phyloP scores from a whole-genome alignment of 192 early-diverging fungal species.

The Coemansia sp. region DNA sequence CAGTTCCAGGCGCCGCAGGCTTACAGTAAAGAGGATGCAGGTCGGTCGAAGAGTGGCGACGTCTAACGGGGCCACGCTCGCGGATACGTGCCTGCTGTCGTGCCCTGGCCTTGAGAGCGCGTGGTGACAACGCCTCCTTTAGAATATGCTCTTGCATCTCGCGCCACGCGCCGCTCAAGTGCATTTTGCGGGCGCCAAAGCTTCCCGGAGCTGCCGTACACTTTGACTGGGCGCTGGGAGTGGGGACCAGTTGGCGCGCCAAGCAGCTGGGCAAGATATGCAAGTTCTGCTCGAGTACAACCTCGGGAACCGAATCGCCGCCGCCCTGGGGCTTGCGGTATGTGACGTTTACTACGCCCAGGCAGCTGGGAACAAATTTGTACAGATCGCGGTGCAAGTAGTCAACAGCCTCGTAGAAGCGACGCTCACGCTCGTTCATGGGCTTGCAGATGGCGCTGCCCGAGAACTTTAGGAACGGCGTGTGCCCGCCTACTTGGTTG shows the following conservation, averaged over 20 bases:
- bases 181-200: slow-evolving; percentile 54
- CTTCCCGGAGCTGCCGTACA: slow-evolving; percentile 52
- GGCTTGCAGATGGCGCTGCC: slow-evolving; percentile 98
- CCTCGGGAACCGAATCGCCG: slow-evolving; percentile 56
- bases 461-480: slow-evolving; percentile 92
- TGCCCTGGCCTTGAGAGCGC: slow-evolving; percentile 74
- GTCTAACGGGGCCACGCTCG: slow-evolving; percentile 42
- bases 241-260: slow-evolving; percentile 44
- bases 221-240: slow-evolving; percentile 28
- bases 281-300: slow-evolving; percentile 88
- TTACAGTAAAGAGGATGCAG: slow-evolving; percentile 45
- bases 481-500: slow-evolving; percentile 97
- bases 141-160: slow-evolving; percentile 86
- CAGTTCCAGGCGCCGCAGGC: slow-evolving; percentile 8
- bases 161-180: slow-evolving; percentile 63
- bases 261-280: slow-evolving; percentile 81
- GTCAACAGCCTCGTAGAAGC: slow-evolving; percentile 90
- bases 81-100: slow-evolving; percentile 59
- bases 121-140: slow-evolving; percentile 87
- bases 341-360: slow-evolving; percentile 96
- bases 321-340: slow-evolving; percentile 54
- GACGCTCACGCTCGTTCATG: slow-evolving; percentile 75
- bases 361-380: slow-evolving; percentile 87
- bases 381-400: slow-evolving; percentile 73
- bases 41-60: slow-evolving; percentile 60